phyloP scores from a whole-genome alignment of 352 stramenopile genomes.

The Saprolegnia parasitica region DNA sequence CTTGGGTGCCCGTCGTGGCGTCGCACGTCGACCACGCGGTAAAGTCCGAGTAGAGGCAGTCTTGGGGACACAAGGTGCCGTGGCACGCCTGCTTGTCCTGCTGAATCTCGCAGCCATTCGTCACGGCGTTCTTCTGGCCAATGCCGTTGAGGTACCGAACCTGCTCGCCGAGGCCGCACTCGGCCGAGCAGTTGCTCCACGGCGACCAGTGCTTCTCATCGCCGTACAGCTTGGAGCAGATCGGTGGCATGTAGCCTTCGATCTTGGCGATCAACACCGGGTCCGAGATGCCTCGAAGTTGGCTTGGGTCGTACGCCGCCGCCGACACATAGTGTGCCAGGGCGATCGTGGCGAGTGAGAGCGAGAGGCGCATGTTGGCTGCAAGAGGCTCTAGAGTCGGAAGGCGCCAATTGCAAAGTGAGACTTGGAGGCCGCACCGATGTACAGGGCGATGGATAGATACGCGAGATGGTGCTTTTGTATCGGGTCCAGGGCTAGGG shows the following conservation, averaged over 20 bases:
- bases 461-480: too few relatives aligned
- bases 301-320: slow-evolving; percentile 4
- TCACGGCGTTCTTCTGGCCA: slow-evolving; percentile 2
- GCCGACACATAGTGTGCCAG: not conserved
- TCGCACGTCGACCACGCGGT: slow-evolving; percentile 5
- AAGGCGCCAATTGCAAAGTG: too few relatives aligned
- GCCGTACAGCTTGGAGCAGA: slow-evolving; percentile 13
- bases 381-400: too few relatives aligned
- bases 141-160: slow-evolving; percentile 11
- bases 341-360: too few relatives aligned
- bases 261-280: slow-evolving; percentile 17
- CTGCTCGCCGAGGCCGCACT: slow-evolving; percentile 14
- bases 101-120: slow-evolving; percentile 17
- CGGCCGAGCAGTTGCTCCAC: slow-evolving; percentile 18
- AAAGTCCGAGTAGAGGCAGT: slow-evolving; percentile 16
- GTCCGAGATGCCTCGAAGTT: not conserved
- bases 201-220: not conserved
- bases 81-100: slow-evolving; percentile 6
- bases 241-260: slow-evolving; percentile 21
- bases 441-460: too few relatives aligned
- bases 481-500: too few relatives aligned
- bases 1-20: slow-evolving; percentile 4
- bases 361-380: too few relatives aligned
- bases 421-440: too few relatives aligned
- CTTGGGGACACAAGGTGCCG: slow-evolving; percentile 6